These are phyloP conservation scores for Linum tenue DNA, from an alignment of 345 rosid genomes.

Conservation along the genomic window DNA sequence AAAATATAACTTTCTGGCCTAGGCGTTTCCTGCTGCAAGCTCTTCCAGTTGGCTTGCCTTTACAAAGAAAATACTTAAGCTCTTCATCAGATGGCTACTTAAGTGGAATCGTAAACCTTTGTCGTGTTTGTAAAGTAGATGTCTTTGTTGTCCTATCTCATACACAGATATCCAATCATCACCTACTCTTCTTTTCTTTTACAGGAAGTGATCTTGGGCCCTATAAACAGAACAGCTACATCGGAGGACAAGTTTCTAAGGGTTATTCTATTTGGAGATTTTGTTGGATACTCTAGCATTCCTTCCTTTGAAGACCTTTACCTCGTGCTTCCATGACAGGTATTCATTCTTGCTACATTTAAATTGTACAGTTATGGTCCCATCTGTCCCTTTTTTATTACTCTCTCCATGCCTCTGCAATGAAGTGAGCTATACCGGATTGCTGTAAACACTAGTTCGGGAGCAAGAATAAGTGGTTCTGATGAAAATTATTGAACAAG, in stretches of 20 bases:
- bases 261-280: constrained; percentile 83
- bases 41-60: not conserved
- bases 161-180: not conserved
- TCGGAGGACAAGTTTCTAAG: constrained; percentile 70
- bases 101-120: constrained; percentile 9
- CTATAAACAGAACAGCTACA: constrained; percentile 69
- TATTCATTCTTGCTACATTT: constrained; percentile 12
- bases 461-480: not conserved
- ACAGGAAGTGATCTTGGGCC: constrained; percentile 77
- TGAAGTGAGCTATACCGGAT: no score
- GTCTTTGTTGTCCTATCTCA: not conserved
- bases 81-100: not conserved
- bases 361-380: not conserved
- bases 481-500: not conserved
- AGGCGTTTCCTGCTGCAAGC: not conserved
- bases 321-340: constrained; percentile 85
- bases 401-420: not conserved
- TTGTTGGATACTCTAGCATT: constrained; percentile 68
- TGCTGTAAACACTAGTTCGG: not conserved
- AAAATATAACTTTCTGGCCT: not conserved
- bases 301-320: constrained; percentile 78
- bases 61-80: no score
- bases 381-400: not conserved
- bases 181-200: constrained; percentile 2
- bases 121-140: not conserved